phyloP scores from a whole-genome alignment of 2,329 filamentous ascomycete species.

The Tolypocladium tropicale region DNA sequence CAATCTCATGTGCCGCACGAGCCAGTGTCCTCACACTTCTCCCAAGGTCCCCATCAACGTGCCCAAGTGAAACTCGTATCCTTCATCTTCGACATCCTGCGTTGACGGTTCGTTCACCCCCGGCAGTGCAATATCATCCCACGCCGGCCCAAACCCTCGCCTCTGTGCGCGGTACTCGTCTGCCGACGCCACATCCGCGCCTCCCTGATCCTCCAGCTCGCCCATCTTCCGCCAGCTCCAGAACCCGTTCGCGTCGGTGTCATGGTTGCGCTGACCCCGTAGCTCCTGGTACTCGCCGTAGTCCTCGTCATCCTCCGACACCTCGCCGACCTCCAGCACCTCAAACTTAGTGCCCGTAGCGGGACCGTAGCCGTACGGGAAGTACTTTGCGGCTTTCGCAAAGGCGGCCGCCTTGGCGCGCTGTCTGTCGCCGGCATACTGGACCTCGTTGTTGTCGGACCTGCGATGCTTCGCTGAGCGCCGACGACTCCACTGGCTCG shows the following conservation, averaged over 20 bases:
- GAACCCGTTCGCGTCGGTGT: conserved; percentile 1
- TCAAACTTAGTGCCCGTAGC: conserved; percentile 30
- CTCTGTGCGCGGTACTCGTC: not conserved
- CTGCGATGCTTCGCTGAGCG: not conserved
- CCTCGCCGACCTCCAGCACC: conserved; percentile 33
- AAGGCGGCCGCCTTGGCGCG: conserved; percentile 22
- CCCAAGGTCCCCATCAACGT: not conserved
- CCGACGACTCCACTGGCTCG: not conserved
- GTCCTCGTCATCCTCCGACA: conserved; percentile 30
- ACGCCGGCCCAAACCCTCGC: not conserved
- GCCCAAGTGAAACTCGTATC: not conserved
- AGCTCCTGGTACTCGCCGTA: conserved; percentile 28
- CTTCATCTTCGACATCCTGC: not conserved
- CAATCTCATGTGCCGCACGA: not conserved
- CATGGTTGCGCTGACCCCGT: conserved; percentile 2
- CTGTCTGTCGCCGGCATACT: conserved; percentile 21
- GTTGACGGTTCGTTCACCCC: not conserved
- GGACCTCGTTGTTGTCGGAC: not conserved
- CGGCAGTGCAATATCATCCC: not conserved
- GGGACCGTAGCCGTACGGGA: conserved; percentile 35
- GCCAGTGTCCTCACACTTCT: not conserved
- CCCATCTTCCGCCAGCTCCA: conserved; percentile 7
- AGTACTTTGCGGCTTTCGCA: conserved; percentile 30
- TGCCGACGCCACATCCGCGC: not conserved
- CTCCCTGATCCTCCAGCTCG: not conserved